These are phyloP conservation scores for Solanum piurae DNA, from an alignment of 257 asterid species.

Conservation along the genomic window DNA sequence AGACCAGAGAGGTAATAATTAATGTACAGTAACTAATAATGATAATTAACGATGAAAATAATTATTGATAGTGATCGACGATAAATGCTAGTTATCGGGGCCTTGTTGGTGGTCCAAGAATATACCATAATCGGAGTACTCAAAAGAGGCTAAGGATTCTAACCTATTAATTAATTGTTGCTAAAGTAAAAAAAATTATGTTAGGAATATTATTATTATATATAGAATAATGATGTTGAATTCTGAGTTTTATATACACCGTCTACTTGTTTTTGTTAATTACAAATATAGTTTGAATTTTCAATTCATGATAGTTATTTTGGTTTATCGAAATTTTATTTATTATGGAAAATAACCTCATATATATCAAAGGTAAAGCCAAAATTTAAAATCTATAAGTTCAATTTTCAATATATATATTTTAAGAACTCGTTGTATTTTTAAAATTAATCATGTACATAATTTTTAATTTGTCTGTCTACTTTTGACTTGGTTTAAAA, in stretches of 20 bases:
- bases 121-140: not conserved
- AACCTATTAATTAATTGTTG: not conserved
- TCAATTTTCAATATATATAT: too few relatives aligned
- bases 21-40: accelerated
- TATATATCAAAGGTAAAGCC: not conserved
- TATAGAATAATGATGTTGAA: not conserved
- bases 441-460: too few relatives aligned
- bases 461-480: too few relatives aligned
- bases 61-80: not conserved
- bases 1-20: not conserved
- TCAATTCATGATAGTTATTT: not conserved
- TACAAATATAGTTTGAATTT: not conserved
- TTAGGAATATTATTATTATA: not conserved
- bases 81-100: not conserved
- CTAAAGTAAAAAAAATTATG: not conserved
- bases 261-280: not conserved
- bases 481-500: too few relatives aligned
- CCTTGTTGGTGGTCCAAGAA: not conserved
- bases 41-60: not conserved
- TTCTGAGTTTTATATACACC: not conserved
- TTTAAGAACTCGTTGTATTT: too few relatives aligned
- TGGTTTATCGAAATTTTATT: not conserved
- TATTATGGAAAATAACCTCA: not conserved
- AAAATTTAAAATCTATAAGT: too few relatives aligned
- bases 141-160: not conserved